Percentiles rank a stretch among this genome's conserved stretches.
phyloP scores from a whole-genome alignment of 2,329 filamentous ascomycete genomes.

The Thermomyces lanuginosus region DNA sequence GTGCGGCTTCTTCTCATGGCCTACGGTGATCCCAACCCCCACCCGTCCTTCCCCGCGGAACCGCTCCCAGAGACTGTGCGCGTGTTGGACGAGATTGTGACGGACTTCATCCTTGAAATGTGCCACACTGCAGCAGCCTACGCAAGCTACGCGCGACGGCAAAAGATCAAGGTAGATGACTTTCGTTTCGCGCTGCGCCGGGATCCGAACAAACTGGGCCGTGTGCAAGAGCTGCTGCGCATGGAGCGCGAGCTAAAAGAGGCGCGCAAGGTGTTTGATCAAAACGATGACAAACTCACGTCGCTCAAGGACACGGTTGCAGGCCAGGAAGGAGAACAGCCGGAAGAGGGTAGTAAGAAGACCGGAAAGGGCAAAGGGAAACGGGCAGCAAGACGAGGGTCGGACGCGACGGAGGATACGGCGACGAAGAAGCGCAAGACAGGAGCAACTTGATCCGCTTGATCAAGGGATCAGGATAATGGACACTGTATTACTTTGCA shows the following conservation, averaged over 20 bases:
- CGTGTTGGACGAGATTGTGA: slow-evolving; percentile 85
- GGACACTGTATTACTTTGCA: too few species aligned
- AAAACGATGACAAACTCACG: slow-evolving; percentile 28
- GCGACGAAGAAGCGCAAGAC: slow-evolving; percentile 20
- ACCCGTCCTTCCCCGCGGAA: slow-evolving; percentile 51
- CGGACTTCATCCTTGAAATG: slow-evolving; percentile 88
- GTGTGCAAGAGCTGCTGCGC: slow-evolving; percentile 76
- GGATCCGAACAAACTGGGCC: slow-evolving; percentile 70
- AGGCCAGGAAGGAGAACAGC: slow-evolving; percentile 16
- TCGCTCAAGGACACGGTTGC: slow-evolving; percentile 19
- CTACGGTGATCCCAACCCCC: slow-evolving; percentile 28
- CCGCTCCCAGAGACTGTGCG: slow-evolving; percentile 72
- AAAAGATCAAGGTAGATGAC: slow-evolving; percentile 97
- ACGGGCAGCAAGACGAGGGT: slow-evolving; percentile 15
- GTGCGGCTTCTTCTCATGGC: slow-evolving; percentile 29
- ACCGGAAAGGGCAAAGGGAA: slow-evolving; percentile 24
- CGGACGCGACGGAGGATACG: slow-evolving; percentile 21
- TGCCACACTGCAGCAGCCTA: slow-evolving; percentile 77
- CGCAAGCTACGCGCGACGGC: slow-evolving; percentile 70
- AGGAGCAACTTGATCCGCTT: background rate
- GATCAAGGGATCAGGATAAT: too few species aligned
- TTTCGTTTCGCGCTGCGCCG: slow-evolving; percentile 86
- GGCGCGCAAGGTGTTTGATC: slow-evolving; percentile 47
- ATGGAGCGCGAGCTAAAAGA: slow-evolving; percentile 77
- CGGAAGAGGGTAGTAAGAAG: slow-evolving; percentile 15